These are phyloP conservation scores for Dalechampia spathulata DNA, from an alignment of 441 rosid species.

Conservation along the genomic window DNA sequence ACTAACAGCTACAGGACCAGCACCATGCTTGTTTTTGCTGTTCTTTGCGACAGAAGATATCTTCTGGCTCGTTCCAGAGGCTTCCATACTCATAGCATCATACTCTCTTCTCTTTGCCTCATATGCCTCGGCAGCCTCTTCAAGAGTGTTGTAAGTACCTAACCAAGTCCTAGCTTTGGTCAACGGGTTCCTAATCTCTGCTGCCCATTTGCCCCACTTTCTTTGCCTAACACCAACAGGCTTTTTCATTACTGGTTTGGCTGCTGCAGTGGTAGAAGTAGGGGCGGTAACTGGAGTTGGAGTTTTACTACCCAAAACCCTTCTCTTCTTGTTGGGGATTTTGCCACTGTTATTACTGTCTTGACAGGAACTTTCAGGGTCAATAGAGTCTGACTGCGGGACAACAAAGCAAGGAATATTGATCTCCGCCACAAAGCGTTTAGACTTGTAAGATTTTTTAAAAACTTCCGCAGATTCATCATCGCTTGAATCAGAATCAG, in stretches of 20 bases:
- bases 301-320: slow-evolving; percentile 21
- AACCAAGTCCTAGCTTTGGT: slow-evolving; percentile 71
- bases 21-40: not conserved
- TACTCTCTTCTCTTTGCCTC: slow-evolving; percentile 61
- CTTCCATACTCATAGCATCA: slow-evolving; percentile 28
- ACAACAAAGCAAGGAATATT: slow-evolving; percentile 27
- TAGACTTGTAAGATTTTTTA: slow-evolving; percentile 14
- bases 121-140: slow-evolving; percentile 82
- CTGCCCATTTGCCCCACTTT: slow-evolving; percentile 99
- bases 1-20: slow-evolving; percentile 8
- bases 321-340: slow-evolving; percentile 26
- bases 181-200: slow-evolving; percentile 82
- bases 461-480: slow-evolving; percentile 37
- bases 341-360: slow-evolving; percentile 37
- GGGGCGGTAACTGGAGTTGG: slow-evolving; percentile 6
- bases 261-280: not conserved
- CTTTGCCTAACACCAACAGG: slow-evolving; percentile 84
- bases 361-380: slow-evolving; percentile 47
- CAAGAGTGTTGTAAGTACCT: slow-evolving; percentile 76
- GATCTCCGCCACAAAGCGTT: slow-evolving; percentile 52
- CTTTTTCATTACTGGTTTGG: slow-evolving; percentile 12
- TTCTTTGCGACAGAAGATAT: slow-evolving; percentile 10
- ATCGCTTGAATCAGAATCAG: slow-evolving; percentile 81
- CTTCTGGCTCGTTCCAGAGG: slow-evolving; percentile 29
- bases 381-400: slow-evolving; percentile 13